Evolutionary conservation across 305 asterid species (phyloP), one percentile per base, ranked within the genome.

Genomic region (Stenogyne calaminthoides): DNA sequence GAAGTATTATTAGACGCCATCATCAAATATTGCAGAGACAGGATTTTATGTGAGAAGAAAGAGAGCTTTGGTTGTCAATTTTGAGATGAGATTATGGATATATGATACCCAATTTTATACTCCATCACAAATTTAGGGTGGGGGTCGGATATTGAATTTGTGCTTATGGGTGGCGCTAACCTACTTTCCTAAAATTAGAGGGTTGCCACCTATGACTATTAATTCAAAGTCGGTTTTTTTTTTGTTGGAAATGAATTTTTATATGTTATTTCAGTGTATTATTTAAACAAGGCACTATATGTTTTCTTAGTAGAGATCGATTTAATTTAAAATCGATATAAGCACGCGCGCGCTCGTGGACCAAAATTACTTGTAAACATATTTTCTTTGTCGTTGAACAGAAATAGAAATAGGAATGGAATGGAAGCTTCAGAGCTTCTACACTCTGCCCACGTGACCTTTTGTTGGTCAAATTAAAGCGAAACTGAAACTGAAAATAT

Each of bases 1-100:
- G 94, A 87, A 56, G 16, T 67, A 18, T 74, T 70, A 2, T 80
- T 70, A 2, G 82, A 71, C 9, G 78, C 75, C 78, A 76, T 32
- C n/a, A 25, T 25, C 1, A 25, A 3, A 3, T 25, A 25, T 25
- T n/a, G n/a, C 3, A 25, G 12, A 39, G 49, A 22, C 67, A 65
- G 58, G 36, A 3, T 34, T 46, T n/a, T 19, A 39, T n/a, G n/a
- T n/a, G n/a, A n/a, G 52, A 69, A 65, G 51, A 27, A 20, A 39
- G 25, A 73, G 20, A n/a, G 37, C 7, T 4, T 20, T 55, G n/a
- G 14, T 6, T 37, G 64, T 44, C 9, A 1, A 54, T 49, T 5
- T 70, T 60, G 64, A 15, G 19, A 36, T 19, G 73, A 54, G 59
- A 51, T 16, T 9, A 58, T 15, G 70, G 40, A 39, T 42, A 11